Percentiles rank a stretch among this genome's conserved stretches.
Conservation (phyloP, 352 stramenopile genomes). For the Phytophthora cajani region DNA sequence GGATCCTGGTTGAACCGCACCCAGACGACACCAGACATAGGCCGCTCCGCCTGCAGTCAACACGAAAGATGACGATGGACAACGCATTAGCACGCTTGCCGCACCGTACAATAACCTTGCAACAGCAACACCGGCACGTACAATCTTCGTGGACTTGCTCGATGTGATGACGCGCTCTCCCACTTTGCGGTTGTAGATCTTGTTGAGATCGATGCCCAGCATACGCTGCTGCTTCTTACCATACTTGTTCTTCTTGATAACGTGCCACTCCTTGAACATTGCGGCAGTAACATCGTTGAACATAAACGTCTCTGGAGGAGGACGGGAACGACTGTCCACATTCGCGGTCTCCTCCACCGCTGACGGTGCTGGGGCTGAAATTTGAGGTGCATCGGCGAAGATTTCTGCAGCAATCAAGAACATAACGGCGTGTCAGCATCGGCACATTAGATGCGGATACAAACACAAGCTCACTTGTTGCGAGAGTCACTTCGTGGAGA, state of each 20-base stretch:
- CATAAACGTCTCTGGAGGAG: conserved; percentile 89
- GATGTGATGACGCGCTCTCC: conserved; percentile 90
- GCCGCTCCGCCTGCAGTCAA: conserved; percentile 69
- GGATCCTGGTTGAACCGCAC: conserved; percentile 88
- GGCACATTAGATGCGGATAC: not conserved
- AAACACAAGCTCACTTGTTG: conserved; percentile 65
- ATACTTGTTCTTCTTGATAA: conserved; percentile 94
- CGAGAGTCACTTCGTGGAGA: conserved; percentile 87
- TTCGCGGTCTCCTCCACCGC: conserved; percentile 72
- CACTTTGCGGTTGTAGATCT: conserved; percentile 92
- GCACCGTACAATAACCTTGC: not conserved
- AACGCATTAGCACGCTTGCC: not conserved
- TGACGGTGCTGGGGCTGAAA: conserved; percentile 69
- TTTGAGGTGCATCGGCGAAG: conserved; percentile 85
- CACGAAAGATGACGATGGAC: conserved; percentile 1
- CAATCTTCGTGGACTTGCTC: conserved; percentile 88
- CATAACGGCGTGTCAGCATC: not conserved
- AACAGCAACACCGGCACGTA: conserved; percentile 48
- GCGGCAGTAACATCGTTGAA: conserved; percentile 91
- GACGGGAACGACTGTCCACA: conserved; percentile 70
- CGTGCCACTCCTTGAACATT: conserved; percentile 92
- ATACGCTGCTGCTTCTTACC: conserved; percentile 90
- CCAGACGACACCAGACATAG: conserved; percentile 87
- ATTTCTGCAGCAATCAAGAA: conserved; percentile 57
- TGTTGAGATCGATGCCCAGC: conserved; percentile 89